Conservation (phyloP, 805 yeast genomes). For the Pichia heedii region DNA sequence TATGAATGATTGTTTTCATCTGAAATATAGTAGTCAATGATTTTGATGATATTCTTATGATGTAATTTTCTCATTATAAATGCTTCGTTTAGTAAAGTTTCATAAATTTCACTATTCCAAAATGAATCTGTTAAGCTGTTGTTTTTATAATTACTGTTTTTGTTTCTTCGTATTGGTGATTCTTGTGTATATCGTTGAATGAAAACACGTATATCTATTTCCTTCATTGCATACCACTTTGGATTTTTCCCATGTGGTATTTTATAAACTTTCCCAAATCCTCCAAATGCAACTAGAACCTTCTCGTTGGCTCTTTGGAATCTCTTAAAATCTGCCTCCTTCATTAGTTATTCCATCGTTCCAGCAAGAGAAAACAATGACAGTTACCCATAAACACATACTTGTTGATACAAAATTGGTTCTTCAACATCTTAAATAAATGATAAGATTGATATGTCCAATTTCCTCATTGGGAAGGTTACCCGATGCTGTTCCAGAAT, state of each 20-base stretch:
- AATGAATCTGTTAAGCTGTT: too few species aligned
- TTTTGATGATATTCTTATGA: slow-evolving; percentile 59
- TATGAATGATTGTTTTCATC: background rate
- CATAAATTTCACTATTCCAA: slow-evolving; percentile 22
- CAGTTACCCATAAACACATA: too few species aligned
- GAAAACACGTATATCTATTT: slow-evolving; percentile 2
- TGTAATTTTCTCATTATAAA: slow-evolving; percentile 54
- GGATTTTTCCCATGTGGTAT: slow-evolving; percentile 1
- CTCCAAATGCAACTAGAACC: slow-evolving; percentile 44
- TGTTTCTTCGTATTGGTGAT: slow-evolving; percentile 5
- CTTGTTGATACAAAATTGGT: too few species aligned
- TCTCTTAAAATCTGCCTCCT: background rate
- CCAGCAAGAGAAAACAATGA: too few species aligned
- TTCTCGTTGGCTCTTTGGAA: background rate
- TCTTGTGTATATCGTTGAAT: background rate
- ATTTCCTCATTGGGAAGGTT: too few species aligned
- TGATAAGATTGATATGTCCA: too few species aligned
- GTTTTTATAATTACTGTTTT: background rate
- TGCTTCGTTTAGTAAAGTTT: slow-evolving; percentile 50
- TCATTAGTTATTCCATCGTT: too few species aligned
- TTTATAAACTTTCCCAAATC: slow-evolving; percentile 76
- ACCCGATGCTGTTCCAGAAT: too few species aligned
- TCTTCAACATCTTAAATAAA: too few species aligned
- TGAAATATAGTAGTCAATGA: slow-evolving; percentile 53
- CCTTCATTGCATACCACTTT: slow-evolving; percentile 20